phyloP scores from a whole-genome alignment of 306 rosid species.

The Alnus glutinosa region DNA sequence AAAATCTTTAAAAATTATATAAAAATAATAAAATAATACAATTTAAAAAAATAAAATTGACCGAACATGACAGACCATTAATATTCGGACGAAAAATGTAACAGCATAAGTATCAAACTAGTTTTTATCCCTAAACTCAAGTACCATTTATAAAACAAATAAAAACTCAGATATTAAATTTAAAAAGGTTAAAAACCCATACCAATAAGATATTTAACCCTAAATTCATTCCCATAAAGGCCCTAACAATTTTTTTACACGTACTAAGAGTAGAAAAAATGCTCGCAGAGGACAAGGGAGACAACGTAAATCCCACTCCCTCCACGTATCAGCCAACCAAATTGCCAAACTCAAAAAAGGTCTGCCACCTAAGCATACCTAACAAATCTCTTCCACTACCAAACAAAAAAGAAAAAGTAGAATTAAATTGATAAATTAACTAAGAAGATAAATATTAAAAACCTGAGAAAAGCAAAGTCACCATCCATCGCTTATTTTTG shows the following conservation, averaged over 20 bases:
- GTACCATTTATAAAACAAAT: no score
- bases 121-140: no score
- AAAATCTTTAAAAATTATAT: no score
- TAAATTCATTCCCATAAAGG: background rate
- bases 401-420: background rate
- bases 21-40: no score
- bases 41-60: no score
- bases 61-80: no score
- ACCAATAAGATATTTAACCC: no score
- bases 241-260: background rate
- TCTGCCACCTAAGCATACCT: background rate
- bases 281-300: background rate
- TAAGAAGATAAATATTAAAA: background rate
- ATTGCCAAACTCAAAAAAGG: background rate
- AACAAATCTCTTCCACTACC: background rate
- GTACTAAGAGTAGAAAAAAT: background rate
- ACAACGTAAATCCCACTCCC: background rate
- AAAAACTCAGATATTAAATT: no score
- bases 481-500: slow-evolving; percentile 26
- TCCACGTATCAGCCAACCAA: background rate
- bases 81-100: no score
- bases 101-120: no score
- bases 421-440: background rate
- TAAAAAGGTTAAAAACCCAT: no score
- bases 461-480: slow-evolving; percentile 2